phyloP scores from a whole-genome alignment of 1,284 basidiomycete species.

The Meripilus lineatus region DNA sequence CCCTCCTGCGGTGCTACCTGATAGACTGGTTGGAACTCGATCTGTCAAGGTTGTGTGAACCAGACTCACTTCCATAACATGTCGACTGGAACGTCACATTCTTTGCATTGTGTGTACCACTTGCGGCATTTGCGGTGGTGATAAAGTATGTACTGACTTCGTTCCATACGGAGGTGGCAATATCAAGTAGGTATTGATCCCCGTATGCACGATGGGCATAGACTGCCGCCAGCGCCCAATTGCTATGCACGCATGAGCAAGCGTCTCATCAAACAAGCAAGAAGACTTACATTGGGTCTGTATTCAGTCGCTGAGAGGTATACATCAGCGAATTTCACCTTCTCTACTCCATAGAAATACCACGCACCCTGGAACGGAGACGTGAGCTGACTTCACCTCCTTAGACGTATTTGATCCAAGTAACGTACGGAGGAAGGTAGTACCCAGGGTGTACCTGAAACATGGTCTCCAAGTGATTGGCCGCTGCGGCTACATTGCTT shows the following conservation, averaged over 20 bases:
- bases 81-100: slow-evolving; percentile 2
- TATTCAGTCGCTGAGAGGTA: not conserved
- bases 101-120: not conserved
- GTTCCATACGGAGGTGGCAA: slow-evolving; percentile 9
- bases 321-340: not conserved
- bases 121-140: not conserved
- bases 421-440: not conserved
- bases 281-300: slow-evolving; percentile 1
- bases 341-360: no score
- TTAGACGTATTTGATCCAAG: not conserved
- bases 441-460: not conserved
- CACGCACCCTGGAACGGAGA: not conserved
- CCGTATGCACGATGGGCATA: slow-evolving; percentile 13
- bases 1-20: slow-evolving; percentile 2
- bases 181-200: slow-evolving; percentile 7
- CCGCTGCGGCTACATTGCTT: not conserved
- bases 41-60: not conserved
- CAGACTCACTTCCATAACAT: slow-evolving; percentile 4
- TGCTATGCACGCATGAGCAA: not conserved
- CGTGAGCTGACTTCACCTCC: not conserved
- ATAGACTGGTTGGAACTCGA: not conserved
- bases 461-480: not conserved
- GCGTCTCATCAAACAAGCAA: not conserved
- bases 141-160: slow-evolving; percentile 1
- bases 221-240: slow-evolving; percentile 7